Evolutionary conservation across 2,329 filamentous ascomycete species (phyloP).

Genomic region (Botrytis squamosa): DNA sequence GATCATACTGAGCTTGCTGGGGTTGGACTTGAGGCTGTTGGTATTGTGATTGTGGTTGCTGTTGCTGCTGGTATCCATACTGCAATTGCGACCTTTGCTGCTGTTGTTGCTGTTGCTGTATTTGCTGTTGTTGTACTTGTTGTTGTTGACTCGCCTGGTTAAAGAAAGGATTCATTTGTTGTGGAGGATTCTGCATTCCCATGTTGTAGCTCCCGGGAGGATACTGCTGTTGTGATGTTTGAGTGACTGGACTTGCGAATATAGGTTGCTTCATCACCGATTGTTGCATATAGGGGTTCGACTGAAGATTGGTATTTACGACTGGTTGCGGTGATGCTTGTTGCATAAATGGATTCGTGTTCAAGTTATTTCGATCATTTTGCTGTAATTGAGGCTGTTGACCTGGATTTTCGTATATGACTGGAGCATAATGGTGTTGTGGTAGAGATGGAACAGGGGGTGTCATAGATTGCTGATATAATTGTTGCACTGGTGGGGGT

Average conservation of each 20-base stretch:
- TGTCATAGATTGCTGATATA: constrained; percentile 40
- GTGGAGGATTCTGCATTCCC: constrained; percentile 23
- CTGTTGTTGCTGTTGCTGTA: constrained; percentile 5
- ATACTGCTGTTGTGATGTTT: constrained; percentile 42
- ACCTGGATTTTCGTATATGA: constrained; percentile 35
- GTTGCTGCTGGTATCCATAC: constrained; percentile 19
- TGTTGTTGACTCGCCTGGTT: constrained; percentile 26
- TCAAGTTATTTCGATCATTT: constrained; percentile 14
- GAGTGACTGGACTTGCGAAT: constrained; percentile 33
- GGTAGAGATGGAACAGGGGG: constrained; percentile 39
- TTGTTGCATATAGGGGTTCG: constrained; percentile 44
- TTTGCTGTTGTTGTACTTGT: background rate
- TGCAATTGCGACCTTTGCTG: background rate
- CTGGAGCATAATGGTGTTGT: constrained; percentile 35
- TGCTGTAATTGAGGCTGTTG: constrained; percentile 33
- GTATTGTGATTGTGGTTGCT: constrained; percentile 30
- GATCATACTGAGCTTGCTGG: constrained; percentile 40
- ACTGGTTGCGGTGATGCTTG: constrained; percentile 22
- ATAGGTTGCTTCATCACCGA: constrained; percentile 31
- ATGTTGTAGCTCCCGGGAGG: constrained; percentile 26
- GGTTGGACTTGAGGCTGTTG: constrained; percentile 30
- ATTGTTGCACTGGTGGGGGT: constrained; percentile 43
- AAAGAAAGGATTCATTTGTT: constrained; percentile 27
- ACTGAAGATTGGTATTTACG: constrained; percentile 39
- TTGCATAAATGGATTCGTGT: constrained; percentile 39